Evolutionary conservation across 805 yeast species (phyloP).

Genomic region (Yarrowia sp.): DNA sequence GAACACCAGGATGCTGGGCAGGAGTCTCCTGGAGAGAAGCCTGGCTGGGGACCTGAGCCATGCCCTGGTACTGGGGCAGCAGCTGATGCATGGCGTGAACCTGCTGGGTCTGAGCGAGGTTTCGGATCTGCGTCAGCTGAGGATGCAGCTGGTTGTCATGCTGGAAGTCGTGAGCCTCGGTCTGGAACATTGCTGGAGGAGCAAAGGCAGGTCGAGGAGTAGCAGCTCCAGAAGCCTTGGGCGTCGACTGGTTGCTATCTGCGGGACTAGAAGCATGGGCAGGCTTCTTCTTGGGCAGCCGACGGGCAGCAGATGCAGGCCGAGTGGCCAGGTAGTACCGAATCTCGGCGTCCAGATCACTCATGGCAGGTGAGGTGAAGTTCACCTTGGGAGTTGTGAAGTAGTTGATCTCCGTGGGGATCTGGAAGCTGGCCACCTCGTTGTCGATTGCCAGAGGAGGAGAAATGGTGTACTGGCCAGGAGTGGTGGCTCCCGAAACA

Average conservation of each 20-base stretch:
- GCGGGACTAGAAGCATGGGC: background rate
- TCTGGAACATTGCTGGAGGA: constrained; percentile 34
- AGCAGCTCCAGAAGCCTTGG: constrained; percentile 23
- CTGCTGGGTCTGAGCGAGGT: constrained; percentile 35
- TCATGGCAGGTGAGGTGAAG: constrained; percentile 24
- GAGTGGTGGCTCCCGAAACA: constrained; percentile 2
- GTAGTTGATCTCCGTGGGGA: constrained; percentile 20
- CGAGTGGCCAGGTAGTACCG: constrained; percentile 29
- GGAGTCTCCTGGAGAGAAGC: background rate
- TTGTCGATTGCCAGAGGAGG: constrained; percentile 31
- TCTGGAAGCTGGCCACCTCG: constrained; percentile 28
- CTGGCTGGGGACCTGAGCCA: constrained; percentile 19
- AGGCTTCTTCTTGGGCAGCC: constrained; percentile 10
- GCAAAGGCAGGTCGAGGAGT: constrained; percentile 24
- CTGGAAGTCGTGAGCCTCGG: constrained; percentile 26
- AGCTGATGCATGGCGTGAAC: constrained; percentile 29
- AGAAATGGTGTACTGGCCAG: constrained; percentile 20
- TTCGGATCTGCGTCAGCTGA: constrained; percentile 30
- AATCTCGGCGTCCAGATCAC: constrained; percentile 30
- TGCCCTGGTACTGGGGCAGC: constrained; percentile 34
- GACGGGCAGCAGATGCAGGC: constrained; percentile 1
- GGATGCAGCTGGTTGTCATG: constrained; percentile 30
- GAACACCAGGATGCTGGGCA: constrained; percentile 18
- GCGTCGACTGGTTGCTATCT: constrained; percentile 12
- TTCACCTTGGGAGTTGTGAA: constrained; percentile 32